phyloP scores from a whole-genome alignment of 163 green algal species.

The Trebouxiophyceae sp. region DNA sequence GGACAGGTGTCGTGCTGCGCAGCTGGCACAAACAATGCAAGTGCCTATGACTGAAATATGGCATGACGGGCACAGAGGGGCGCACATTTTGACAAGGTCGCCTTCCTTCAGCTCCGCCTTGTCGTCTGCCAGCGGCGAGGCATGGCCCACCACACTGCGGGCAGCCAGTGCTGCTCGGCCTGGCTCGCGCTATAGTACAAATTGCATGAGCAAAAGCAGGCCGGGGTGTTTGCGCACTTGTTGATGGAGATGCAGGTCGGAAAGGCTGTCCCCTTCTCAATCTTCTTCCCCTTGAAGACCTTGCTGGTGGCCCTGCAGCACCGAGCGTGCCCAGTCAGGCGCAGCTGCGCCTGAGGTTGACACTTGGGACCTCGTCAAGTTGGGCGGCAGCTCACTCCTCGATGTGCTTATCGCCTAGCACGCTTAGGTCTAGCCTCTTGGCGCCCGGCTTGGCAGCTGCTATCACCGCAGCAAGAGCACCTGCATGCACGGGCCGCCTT shows the following conservation, averaged over 20 bases:
- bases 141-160: constrained; percentile 83
- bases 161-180: neutral
- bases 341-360: no score
- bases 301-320: constrained; percentile 69
- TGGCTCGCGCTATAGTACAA: no score
- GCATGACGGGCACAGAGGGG: neutral
- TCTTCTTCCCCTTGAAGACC: constrained; percentile 96
- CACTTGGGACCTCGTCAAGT: no score
- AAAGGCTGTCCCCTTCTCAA: constrained; percentile 97
- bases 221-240: constrained; percentile 37
- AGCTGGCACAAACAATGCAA: no score
- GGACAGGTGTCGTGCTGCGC: no score
- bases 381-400: constrained; percentile 44
- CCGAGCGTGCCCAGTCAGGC: no score
- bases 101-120: constrained; percentile 61
- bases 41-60: no score
- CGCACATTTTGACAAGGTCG: constrained; percentile 93
- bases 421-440: constrained; percentile 87
- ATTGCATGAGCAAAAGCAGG: neutral
- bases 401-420: constrained; percentile 75
- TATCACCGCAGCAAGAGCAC: constrained; percentile 71
- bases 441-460: constrained; percentile 69
- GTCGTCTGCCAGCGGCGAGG: constrained; percentile 71
- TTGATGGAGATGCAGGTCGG: constrained; percentile 94
- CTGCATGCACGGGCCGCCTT: constrained; percentile 40